phyloP scores from a whole-genome alignment of 495 filamentous ascomycete species.

The Tetracladium setigerum region DNA sequence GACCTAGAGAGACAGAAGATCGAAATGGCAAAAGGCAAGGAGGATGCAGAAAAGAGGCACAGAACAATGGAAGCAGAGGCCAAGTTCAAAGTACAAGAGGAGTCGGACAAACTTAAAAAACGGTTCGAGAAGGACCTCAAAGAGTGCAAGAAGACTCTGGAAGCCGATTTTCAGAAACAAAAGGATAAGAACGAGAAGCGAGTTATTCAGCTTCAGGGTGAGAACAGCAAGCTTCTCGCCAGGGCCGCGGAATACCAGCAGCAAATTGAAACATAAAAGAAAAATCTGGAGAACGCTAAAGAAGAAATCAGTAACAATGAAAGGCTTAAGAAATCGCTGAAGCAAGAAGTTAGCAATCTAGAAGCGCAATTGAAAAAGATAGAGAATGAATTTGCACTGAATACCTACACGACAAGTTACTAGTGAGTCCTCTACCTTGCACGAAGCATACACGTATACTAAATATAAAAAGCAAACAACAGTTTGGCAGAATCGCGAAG shows the following conservation, averaged over 20 bases:
- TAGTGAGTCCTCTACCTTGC: slow-evolving; percentile 10
- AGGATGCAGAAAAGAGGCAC: not conserved
- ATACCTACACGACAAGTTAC: slow-evolving; percentile 4
- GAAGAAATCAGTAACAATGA: slow-evolving; percentile 3
- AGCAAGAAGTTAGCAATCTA: not conserved
- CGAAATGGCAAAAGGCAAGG: slow-evolving; percentile 1
- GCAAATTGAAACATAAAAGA: slow-evolving; percentile 1
- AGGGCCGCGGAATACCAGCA: slow-evolving; percentile 2
- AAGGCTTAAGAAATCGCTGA: not conserved
- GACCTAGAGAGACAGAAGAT: slow-evolving; percentile 1
- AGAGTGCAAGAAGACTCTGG: slow-evolving; percentile 4
- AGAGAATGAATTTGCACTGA: slow-evolving; percentile 14
- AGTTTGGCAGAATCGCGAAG: slow-evolving; percentile 10
- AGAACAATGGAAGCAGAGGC: slow-evolving; percentile 3
- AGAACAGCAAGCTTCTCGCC: not conserved
- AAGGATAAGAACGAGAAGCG: not conserved
- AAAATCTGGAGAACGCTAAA: slow-evolving; percentile 1
- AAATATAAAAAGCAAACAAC: slow-evolving; percentile 1
- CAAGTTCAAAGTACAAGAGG: slow-evolving; percentile 5
- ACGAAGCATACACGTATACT: slow-evolving; percentile 2
- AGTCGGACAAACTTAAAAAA: not conserved
- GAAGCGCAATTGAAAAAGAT: slow-evolving; percentile 7
- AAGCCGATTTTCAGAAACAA: not conserved
- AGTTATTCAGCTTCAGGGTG: slow-evolving; percentile 6
- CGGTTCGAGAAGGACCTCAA: slow-evolving; percentile 4